Evolutionary conservation across 345 rosid species (phyloP), one percentile per base, ranked within the genome.

Genomic region (Orychophragmus violaceus): DNA sequence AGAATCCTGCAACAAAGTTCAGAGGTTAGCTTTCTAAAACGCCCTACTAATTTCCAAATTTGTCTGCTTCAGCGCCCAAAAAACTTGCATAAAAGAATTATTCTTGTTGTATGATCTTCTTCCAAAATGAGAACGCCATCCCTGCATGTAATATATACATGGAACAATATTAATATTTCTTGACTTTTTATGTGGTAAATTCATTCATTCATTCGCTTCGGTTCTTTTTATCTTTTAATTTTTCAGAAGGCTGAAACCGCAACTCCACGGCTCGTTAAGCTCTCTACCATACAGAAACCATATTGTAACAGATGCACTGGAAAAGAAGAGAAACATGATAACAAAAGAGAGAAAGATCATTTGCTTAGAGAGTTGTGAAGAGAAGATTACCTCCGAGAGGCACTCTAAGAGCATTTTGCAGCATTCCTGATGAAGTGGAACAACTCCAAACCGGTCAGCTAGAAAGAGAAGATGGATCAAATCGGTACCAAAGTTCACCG

Each of bases 1-100:
- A 23, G 99, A 80, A 76, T 91, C 99, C 97, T 95, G 97, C 96
- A 89, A 85, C 82, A 95, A 95, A 91, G 80, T 82, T 79, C 81
- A 84, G 80, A 28, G 82, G 87, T 88, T 81, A 94, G 97, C 86
- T 80, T 72, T 74, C 78, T 74, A 78, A 60, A 78, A 68, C 66
- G 25, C 62, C 82, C 80, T 63, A 85, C 66, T 72, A 85, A 70
- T 61, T 78, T 82, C 95, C 85, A 85, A 79, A 79, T 83, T 79
- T 82, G 82, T 88, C 92, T 85, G 89, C 91, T 90, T 88, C 96
- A 64, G 74, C 97, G 85, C 82, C 98, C 84, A 85, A 77, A 82
- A 85, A 91, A 91, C 83, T 91, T 79, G 83, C 92, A 90, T 83
- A 93, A 93, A 85, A 94, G 83, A 84, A 86, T 83, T 86, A 84